phyloP scores from a whole-genome alignment of 148 eudicot genomes.

The Amaranthus cruentus region DNA sequence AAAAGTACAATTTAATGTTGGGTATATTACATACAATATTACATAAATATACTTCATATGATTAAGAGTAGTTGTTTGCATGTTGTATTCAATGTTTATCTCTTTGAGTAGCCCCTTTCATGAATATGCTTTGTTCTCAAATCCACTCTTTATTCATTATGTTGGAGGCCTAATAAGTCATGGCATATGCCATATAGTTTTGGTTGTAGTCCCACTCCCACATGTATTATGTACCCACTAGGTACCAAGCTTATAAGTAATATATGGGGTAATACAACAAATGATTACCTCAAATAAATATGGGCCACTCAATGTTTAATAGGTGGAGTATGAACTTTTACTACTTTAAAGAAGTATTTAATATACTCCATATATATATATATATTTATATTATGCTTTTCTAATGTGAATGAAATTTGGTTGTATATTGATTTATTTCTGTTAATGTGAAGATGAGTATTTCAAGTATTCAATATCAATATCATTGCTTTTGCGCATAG shows the following conservation, averaged over 20 bases:
- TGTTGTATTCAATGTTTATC: neutral
- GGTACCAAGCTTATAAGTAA: slow-evolving; percentile 6
- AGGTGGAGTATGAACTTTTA: neutral
- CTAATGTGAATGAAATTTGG: no score
- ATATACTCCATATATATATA: no score
- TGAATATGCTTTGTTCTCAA: neutral
- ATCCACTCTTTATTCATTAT: neutral
- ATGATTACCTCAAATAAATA: slow-evolving; percentile 1
- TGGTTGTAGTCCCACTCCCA: slow-evolving; percentile 14
- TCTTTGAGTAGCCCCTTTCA: neutral
- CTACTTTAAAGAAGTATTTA: neutral
- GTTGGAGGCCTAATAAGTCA: neutral
- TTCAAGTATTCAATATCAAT: no score
- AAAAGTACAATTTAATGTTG: no score
- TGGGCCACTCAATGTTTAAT: neutral
- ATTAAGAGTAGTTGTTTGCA: neutral
- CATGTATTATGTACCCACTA: slow-evolving; percentile 6
- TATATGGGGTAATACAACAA: neutral
- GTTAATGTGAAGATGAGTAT: no score
- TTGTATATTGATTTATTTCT: no score
- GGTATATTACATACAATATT: no score
- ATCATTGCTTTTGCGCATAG: no score
- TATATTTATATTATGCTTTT: no score
- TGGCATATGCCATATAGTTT: slow-evolving; percentile 4
- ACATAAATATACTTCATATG: no score